Percentiles rank a stretch among this genome's conserved stretches.
Evolutionary conservation across 2,329 filamentous ascomycete species (phyloP).

Genomic region (Aureobasidium uvarum): DNA sequence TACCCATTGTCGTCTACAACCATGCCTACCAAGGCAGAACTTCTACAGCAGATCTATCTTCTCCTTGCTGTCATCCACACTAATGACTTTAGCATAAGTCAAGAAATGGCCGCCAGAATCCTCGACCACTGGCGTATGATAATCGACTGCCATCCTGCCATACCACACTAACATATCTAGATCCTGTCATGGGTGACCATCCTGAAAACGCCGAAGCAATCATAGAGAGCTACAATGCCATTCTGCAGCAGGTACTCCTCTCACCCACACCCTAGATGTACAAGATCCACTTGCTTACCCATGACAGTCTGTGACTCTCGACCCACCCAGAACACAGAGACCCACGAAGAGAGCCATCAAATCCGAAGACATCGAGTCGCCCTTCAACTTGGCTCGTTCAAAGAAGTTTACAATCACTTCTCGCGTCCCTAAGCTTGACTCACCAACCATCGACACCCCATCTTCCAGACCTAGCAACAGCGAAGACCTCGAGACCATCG

Average conservation of each 20-base stretch:
- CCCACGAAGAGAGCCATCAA: neutral
- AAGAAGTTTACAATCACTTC: neutral
- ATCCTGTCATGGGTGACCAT: neutral
- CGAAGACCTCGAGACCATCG: neutral
- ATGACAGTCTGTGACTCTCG: neutral
- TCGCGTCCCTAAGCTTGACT: neutral
- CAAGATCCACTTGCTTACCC: neutral
- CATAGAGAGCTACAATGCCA: neutral
- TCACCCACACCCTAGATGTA: neutral
- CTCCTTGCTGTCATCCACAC: neutral
- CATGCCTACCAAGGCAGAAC: neutral
- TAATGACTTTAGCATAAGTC: neutral
- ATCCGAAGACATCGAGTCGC: neutral
- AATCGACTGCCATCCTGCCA: no score
- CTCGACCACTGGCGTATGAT: neutral
- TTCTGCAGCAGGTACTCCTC: neutral
- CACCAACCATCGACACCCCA: neutral
- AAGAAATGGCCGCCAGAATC: neutral
- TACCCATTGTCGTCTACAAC: neutral
- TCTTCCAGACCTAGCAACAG: neutral
- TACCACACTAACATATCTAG: neutral
- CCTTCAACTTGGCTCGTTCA: neutral
- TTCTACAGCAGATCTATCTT: neutral
- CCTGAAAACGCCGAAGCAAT: neutral
- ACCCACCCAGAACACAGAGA: neutral